Evolutionary conservation across 2,329 filamentous ascomycete genomes (phyloP).

Genomic region (Periconia digitata): DNA sequence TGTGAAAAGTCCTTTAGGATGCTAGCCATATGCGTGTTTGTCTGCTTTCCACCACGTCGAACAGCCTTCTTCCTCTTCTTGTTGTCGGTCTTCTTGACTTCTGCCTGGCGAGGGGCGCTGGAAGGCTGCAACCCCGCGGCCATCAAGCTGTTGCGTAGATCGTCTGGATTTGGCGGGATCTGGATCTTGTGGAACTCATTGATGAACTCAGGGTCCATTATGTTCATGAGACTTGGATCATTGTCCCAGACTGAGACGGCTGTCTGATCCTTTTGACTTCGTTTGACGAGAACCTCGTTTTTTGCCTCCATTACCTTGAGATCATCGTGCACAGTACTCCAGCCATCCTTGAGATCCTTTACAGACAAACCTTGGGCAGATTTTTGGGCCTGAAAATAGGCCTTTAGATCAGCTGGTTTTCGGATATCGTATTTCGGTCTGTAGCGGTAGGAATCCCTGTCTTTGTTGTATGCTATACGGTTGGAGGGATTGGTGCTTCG

Average conservation of each 20-base stretch:
- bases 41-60: conserved; percentile 75
- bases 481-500: conserved; percentile 58
- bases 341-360: conserved; percentile 93
- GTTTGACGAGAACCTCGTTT: conserved; percentile 79
- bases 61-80: conserved; percentile 76
- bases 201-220: conserved; percentile 80
- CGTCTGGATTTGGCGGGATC: conserved; percentile 69
- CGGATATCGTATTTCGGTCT: conserved; percentile 82
- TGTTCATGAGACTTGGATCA: conserved; percentile 73
- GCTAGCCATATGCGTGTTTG: conserved; percentile 83
- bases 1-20: conserved; percentile 74
- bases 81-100: conserved; percentile 55
- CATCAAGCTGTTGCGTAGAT: conserved; percentile 75
- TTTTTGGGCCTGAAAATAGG: conserved; percentile 76
- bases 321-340: conserved; percentile 79
- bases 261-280: conserved; percentile 89
- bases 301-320: conserved; percentile 77
- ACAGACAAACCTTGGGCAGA: conserved; percentile 81
- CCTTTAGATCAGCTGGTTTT: conserved; percentile 74
- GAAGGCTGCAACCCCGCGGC: conserved; percentile 81
- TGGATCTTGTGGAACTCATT: conserved; percentile 79
- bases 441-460: conserved; percentile 77
- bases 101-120: conserved; percentile 71
- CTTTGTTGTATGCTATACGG: conserved; percentile 61
- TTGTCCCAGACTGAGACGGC: conserved; percentile 88